A percentile compares a stretch with the other conserved stretches of the same genome.
Evolutionary conservation across 2,329 filamentous ascomycete species (phyloP).

Genomic region (Aspergillus quadrilineatus): DNA sequence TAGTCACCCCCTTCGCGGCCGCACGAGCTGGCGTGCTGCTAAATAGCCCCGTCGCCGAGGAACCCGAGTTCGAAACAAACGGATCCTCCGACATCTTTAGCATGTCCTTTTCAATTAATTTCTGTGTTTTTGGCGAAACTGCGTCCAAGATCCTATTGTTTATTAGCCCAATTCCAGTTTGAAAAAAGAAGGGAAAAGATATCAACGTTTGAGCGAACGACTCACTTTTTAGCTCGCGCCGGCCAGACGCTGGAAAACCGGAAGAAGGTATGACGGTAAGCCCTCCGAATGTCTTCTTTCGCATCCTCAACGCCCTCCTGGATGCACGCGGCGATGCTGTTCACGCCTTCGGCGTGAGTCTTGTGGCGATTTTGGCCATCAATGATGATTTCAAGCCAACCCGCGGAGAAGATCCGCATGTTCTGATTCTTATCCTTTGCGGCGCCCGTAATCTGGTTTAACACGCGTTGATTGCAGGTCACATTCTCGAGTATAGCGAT

Average conservation of each 20-base stretch:
- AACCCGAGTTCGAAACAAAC: slow-evolving; percentile 16
- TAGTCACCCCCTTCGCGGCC: slow-evolving; percentile 77
- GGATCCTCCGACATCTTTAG: slow-evolving; percentile 60
- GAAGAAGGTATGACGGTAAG: slow-evolving; percentile 85
- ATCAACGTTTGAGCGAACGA: no score
- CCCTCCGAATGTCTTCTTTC: slow-evolving; percentile 85
- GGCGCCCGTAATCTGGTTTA: slow-evolving; percentile 81
- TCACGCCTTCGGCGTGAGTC: slow-evolving; percentile 76
- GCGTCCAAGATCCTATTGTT: slow-evolving; percentile 66
- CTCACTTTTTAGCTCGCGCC: slow-evolving; percentile 62
- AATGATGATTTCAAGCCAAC: slow-evolving; percentile 82
- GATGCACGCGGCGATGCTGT: slow-evolving; percentile 81
- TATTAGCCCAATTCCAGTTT: slow-evolving; percentile 24
- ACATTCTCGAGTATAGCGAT: slow-evolving; percentile 75
- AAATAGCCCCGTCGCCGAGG: slow-evolving; percentile 20
- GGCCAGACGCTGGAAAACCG: slow-evolving; percentile 75
- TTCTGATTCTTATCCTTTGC: slow-evolving; percentile 94
- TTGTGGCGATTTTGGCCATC: slow-evolving; percentile 75
- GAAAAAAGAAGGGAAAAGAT: background rate
- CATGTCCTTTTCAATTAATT: slow-evolving; percentile 74
- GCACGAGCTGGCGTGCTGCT: slow-evolving; percentile 34
- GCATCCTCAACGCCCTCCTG: slow-evolving; percentile 85
- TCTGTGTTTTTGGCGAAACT: slow-evolving; percentile 77
- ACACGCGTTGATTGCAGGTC: slow-evolving; percentile 74
- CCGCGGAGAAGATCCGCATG: slow-evolving; percentile 72